Conservation (phyloP, 2,329 filamentous ascomycete species). For the Raffaelea albimanens region DNA sequence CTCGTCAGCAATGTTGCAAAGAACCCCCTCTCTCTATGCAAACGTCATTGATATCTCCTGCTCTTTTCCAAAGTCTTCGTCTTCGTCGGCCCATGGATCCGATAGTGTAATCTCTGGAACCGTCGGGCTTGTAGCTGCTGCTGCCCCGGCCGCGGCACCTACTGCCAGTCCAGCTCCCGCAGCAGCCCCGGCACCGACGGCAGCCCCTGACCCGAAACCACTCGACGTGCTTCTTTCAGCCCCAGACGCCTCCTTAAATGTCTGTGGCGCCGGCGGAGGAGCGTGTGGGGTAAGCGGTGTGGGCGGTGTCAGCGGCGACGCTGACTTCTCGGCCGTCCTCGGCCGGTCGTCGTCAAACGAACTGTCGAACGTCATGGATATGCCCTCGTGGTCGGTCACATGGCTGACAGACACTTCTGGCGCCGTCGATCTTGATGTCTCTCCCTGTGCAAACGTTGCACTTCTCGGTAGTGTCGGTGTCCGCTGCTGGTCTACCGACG, state of each 20-base stretch:
- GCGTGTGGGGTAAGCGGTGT: background rate
- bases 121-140: background rate
- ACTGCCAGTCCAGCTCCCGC: background rate
- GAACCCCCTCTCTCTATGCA: constrained; percentile 36
- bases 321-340: background rate
- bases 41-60: constrained; percentile 76
- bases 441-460: background rate
- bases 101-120: constrained; percentile 39
- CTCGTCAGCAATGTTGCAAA: too few species aligned
- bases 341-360: constrained; percentile 35
- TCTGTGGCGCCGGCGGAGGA: background rate
- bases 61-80: constrained; percentile 62
- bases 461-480: constrained; percentile 16
- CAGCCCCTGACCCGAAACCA: too few species aligned
- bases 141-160: background rate
- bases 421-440: background rate
- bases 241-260: too few species aligned
- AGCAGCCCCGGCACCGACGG: background rate
- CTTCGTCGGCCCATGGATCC: constrained; percentile 62
- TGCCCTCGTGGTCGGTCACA: constrained; percentile 33
- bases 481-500: constrained; percentile 14
- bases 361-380: constrained; percentile 67
- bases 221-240: too few species aligned
- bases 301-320: background rate
- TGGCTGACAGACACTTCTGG: constrained; percentile 4